Base-by-base conservation (phyloP, 768 basidiomycete genomes). In the Mycena rosella region DNA sequence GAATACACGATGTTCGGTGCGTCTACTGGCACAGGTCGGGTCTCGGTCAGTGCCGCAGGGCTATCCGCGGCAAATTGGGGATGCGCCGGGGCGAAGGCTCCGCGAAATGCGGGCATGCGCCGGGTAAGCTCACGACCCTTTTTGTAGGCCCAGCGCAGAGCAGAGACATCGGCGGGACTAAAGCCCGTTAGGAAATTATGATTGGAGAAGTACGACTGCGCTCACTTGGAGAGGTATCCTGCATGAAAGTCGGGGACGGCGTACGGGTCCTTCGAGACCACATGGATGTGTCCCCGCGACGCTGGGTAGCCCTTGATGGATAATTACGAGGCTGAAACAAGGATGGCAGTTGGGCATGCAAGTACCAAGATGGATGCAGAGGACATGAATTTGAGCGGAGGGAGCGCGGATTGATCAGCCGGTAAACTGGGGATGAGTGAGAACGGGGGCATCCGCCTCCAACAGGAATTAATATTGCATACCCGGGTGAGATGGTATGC, bases 21-120 rank as follows among this genome's bases (percentile, higher is more conserved):
- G 83, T 63, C 81, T 80, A 14, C 74, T 70, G 0, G 80, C 5
- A 78, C 80, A 14, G 86, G 84, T 11, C 59, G 70, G 29, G 71
- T 68, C 2, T 69, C 64, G 11, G 70, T 73, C 27, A 61, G 63
- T 2, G 74, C 75, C 11, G 82, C 82, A 5, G 73, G 69, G 51
- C 78, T 82, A 36, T 75, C 79, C 38, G 6, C 5, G 26, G 58
- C 9, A 8, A 58, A 58, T 20, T 47, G 57, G 1, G 57, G 57
- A 18, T 58, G 27, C 30, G 20, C 45, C 4, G 57, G 20, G 9
- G n/a, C 72, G 71, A 27, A 79, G 2, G 32, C 15, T 14, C 58
- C 58, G 7, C 47, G 47, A 34, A 18, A 60, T 3, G 32, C 6
- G 4, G 32, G 24, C 17, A 49, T 13, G 6, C 58, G 47, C 9